Evolutionary conservation across 495 filamentous ascomycete genomes (phyloP), one percentile per base, ranked within the genome.

Genomic region (Hypoxylon lienhwacheense): DNA sequence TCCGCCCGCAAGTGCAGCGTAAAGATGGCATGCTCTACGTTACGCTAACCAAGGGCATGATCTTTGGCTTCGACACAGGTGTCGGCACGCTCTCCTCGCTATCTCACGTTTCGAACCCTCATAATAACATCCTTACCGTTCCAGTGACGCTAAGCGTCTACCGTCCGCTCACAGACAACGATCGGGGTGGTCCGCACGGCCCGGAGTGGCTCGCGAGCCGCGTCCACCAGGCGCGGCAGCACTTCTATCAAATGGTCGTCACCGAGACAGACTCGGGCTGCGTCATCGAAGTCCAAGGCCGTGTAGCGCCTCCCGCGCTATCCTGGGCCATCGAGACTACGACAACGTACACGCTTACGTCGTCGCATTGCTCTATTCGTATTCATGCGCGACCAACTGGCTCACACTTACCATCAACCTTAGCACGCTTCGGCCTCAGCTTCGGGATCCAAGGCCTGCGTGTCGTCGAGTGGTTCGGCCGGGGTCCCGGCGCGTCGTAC

Each of bases 121-220:
- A 60, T 4, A 28, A 25, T 16, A 75, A 77, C 56, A 50, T 81
- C 28, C 66, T 82, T 41, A 71, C 73, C 25, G 55, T 69, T 12
- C 73, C 77, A 0, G 64, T 77, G 5, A 16, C 55, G 4, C 65
- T 81, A 5, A 68, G 68, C 29, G 73, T 81, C 56, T 79, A 81
- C 65, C 76, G 79, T 21, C 68, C 80, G 0, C 78, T 77, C 17
- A 89, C 85, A 3, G 81, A 87, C 65, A 88, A 88, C 66, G 85
- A 89, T 57, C 69, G 72, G 6, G 73, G 80, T 1, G 68, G 70
- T 8, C 66, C 69, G 8, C 71, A 72, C 56, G 75, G 74, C 3
- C 55, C 68, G 25, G 65, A 74, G 44, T 80, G 77, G 77, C 45
- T 48, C 14, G 62, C 68, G 15, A 51, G 53, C 1, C 65, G 70